Conservation (phyloP, 1,284 basidiomycete species). For the Papiliotrema flavescens region DNA sequence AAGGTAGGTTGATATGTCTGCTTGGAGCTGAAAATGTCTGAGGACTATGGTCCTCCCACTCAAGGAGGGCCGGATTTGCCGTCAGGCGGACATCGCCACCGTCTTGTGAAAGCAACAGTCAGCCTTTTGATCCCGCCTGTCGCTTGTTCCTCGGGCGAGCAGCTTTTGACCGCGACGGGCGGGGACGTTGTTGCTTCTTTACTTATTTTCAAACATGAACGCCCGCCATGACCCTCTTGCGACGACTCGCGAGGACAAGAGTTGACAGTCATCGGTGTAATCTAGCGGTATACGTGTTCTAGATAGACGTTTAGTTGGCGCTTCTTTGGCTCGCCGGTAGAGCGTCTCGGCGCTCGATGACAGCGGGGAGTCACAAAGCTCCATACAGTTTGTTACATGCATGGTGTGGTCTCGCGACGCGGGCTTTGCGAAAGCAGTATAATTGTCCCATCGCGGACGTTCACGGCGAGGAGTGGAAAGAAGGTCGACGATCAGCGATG, state of each 20-base stretch:
- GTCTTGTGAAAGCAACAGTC: no score
- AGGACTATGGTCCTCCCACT: background rate
- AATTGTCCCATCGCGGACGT: no score
- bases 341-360: constrained; percentile 13
- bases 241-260: constrained; percentile 2
- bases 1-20: background rate
- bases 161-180: background rate
- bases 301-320: constrained; percentile 12
- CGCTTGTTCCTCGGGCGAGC: no score
- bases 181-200: constrained; percentile 2
- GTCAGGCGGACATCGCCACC: background rate
- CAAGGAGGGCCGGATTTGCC: background rate
- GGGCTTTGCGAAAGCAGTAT: no score
- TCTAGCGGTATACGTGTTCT: constrained; percentile 10
- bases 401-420: no score
- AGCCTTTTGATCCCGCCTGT: background rate
- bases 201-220: constrained; percentile 11
- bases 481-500: no score
- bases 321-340: constrained; percentile 30
- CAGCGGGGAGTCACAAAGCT: constrained; percentile 27
- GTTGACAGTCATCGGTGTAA: constrained; percentile 21
- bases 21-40: background rate
- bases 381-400: constrained; percentile 9
- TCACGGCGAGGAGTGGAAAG: no score
- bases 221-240: constrained; percentile 16